Evolutionary conservation across 1,139 yeast species (phyloP), one percentile per base, ranked within the genome.

Genomic region (Blastobotrys apis): DNA sequence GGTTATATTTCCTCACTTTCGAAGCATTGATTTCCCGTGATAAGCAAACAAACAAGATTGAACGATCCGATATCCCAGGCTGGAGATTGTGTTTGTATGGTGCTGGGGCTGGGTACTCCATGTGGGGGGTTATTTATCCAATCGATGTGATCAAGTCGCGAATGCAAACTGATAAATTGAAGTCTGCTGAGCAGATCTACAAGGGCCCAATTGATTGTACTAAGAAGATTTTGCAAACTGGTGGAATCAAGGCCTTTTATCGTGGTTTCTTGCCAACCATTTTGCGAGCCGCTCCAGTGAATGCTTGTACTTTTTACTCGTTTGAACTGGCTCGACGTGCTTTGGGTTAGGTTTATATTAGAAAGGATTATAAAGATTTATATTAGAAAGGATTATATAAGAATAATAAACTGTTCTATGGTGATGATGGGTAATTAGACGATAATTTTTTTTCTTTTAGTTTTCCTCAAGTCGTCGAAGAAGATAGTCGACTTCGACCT

Each of bases 251-350:
- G 54, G 95, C 95, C 0, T 85, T 90, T 60, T 82, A 85, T 66
- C 80, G 83, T 65, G 97, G 97, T 1, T 87, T 88, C 60, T 66
- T 81, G 19, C 96, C 97, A 40, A 88, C 97, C 1, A 79, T 90
- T 52, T 71, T 90, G 55, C 81, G 97, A 66, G 97, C 97, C 43
- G 95, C 95, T 2, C 97, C 97, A 3, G 97, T 94, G 15, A 90
- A 90, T 60, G 97, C 96, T 42, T 95, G 95, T 25, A 90, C 97
- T 1, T 90, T 90, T 68, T 85, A 87, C 43, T 87, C 94, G 9
- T 90, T 90, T 61, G 97, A 90, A 66, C 65, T 84, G 44, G 83
- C 95, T 4, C 84, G 87, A 34, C 46, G 65, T 39, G 54, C 55
- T 40, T 42, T 62, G 40, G 63, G 60, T 33, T 44, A 44, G 25